phyloP scores from a whole-genome alignment of 1,284 basidiomycete species.

The Schizophyllum amplum region DNA sequence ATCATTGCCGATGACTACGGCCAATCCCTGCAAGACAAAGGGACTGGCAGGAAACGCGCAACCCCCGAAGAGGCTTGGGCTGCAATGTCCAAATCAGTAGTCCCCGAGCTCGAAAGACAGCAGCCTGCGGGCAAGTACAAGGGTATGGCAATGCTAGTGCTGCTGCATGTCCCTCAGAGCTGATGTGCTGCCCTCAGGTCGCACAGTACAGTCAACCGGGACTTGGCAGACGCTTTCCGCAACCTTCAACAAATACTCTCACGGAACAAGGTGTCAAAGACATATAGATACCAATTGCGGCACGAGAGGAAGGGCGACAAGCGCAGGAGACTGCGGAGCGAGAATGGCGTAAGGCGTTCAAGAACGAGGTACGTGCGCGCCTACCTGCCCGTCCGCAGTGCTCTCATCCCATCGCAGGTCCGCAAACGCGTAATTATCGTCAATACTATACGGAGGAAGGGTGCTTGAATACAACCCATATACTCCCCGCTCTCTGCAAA shows the following conservation, averaged over 20 bases:
- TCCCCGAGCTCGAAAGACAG: background rate
- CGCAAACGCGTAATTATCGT: constrained; percentile 53
- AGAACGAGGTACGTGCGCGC: constrained; percentile 47
- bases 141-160: constrained; percentile 19
- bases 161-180: background rate
- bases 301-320: constrained; percentile 71
- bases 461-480: constrained; percentile 26
- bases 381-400: constrained; percentile 6
- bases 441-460: constrained; percentile 44
- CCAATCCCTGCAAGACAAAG: background rate
- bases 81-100: background rate
- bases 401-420: constrained; percentile 36
- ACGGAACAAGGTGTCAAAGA: constrained; percentile 47
- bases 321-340: constrained; percentile 52
- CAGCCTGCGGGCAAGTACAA: constrained; percentile 30
- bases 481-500: background rate
- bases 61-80: background rate
- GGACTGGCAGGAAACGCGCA: background rate
- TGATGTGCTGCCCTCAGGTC: constrained; percentile 27
- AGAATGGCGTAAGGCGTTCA: constrained; percentile 64
- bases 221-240: constrained; percentile 35
- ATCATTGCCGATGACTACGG: background rate
- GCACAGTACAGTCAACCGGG: constrained; percentile 35
- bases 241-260: constrained; percentile 43
- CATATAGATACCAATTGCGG: constrained; percentile 42